Evolutionary conservation across 2,329 filamentous ascomycete genomes (phyloP), one percentile per base, ranked within the genome.

Genomic region (Sporothrix protearum): DNA sequence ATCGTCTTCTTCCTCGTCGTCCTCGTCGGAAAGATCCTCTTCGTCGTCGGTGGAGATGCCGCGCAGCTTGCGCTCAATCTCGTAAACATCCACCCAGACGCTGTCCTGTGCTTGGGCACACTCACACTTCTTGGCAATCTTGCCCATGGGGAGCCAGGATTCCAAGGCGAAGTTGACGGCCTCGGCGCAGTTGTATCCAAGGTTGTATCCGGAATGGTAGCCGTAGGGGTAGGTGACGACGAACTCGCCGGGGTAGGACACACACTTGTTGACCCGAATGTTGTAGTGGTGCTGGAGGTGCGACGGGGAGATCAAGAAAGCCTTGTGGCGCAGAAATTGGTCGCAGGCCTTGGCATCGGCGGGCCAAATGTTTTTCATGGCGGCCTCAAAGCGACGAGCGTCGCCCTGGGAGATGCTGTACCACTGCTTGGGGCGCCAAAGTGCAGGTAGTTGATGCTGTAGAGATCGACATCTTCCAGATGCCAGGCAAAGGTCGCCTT

Each of bases 401-500:
- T 99, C 96, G 75, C 92, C 92, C 80, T 98, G 96, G 0, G 95
- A 97, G 75, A 99, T 98, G 81, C 94, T 97, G 82, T 99, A 99
- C 96, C 96, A 99, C 80, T 99, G 96, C 82, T 99, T 99, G 0
- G 96, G 1, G 96, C 96, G 70, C 96, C 96, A 80, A 99, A 99
- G 78, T 99, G 96, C 73, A 99, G 94, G 80, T 97, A 99, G 83
- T 99, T 99, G 86, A 99, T 99, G 80, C 94, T 98, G 88, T 99
- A 99, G 4, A 99, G 87, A 82, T 99, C 96, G 55, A 99, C 95
- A 79, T 99, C 96, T 80, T 99, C 96, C 69, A 99, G 83, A 86
- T 99, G 96, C 96, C 96, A 99, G 9, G 96, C 96, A 80, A 99
- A 99, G 0, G 96, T 98, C 14, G 96, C 95, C 81, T 98, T 98